phyloP scores from a whole-genome alignment of 2,329 filamentous ascomycete genomes.

The Sporothrix luriei region DNA sequence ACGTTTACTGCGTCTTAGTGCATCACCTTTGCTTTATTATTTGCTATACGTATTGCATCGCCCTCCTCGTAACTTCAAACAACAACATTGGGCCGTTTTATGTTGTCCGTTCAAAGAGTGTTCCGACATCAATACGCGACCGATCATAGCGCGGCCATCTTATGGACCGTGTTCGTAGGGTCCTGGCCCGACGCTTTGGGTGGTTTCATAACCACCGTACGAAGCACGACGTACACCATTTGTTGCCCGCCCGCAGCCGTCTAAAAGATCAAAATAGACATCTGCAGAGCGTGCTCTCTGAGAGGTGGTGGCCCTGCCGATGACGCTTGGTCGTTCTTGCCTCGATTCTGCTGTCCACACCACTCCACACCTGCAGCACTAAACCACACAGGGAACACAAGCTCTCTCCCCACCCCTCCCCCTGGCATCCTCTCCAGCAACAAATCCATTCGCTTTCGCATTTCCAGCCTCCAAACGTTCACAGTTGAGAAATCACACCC shows the following conservation, averaged over 20 bases:
- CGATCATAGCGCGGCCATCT: constrained; percentile 22
- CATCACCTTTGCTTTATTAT: constrained; percentile 20
- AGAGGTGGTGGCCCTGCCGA: constrained; percentile 14
- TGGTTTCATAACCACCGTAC: constrained; percentile 22
- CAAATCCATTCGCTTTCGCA: not conserved
- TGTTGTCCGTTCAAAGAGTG: not conserved
- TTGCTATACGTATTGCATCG: constrained; percentile 28
- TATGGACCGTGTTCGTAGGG: constrained; percentile 5
- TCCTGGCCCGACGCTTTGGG: constrained; percentile 22
- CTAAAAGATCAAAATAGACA: constrained; percentile 6
- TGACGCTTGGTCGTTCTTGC: constrained; percentile 10
- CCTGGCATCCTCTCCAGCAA: not conserved
- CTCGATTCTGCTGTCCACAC: not conserved
- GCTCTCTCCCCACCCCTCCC: constrained; percentile 11
- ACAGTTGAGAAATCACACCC: not conserved
- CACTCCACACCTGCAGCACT: not conserved
- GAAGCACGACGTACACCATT: not conserved
- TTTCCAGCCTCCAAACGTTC: constrained; percentile 21
- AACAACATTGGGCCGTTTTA: constrained; percentile 18
- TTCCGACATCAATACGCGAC: constrained; percentile 22
- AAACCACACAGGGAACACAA: constrained; percentile 14
- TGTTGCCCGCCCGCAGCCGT: not conserved
- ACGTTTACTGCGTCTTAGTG: not conserved
- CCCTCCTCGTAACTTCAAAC: constrained; percentile 25
- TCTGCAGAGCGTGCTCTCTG: not conserved